phyloP scores from a whole-genome alignment of 169 alveolate species.

The Theileria luwenshuni region DNA sequence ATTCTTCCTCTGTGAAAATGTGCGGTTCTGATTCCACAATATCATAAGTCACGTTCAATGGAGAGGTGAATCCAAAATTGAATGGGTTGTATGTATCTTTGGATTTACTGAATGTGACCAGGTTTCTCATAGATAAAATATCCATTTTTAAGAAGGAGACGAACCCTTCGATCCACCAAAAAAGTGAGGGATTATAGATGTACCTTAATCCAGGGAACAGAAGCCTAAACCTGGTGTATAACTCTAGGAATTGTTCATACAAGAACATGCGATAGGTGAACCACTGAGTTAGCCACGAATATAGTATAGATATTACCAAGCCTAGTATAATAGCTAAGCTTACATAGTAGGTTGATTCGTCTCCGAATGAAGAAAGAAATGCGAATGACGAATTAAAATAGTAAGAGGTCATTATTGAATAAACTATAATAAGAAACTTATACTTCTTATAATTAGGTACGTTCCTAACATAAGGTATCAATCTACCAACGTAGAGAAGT shows the following conservation, averaged over 20 bases:
- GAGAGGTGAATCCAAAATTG: constrained; percentile 22
- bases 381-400: constrained; percentile 21
- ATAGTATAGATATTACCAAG: constrained; percentile 22
- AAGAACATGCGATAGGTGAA: constrained; percentile 35
- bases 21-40: constrained; percentile 11
- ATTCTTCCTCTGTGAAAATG: constrained; percentile 28
- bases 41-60: constrained; percentile 6
- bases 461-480: constrained; percentile 23
- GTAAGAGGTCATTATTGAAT: constrained; percentile 11
- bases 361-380: constrained; percentile 13
- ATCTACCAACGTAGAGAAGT: background rate
- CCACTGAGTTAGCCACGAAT: constrained; percentile 64
- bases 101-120: constrained; percentile 12
- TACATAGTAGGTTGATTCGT: background rate
- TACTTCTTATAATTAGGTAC: constrained; percentile 16
- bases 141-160: constrained; percentile 30
- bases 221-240: constrained; percentile 34
- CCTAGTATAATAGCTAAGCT: constrained; percentile 32
- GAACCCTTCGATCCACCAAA: constrained; percentile 51
- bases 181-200: background rate
- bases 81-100: constrained; percentile 12
- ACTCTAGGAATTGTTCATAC: constrained; percentile 33
- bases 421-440: background rate
- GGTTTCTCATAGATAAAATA: constrained; percentile 1
- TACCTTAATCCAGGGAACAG: constrained; percentile 19